Base-by-base conservation (phyloP, 495 filamentous ascomycete species). In the Neurospora sp. region DNA sequence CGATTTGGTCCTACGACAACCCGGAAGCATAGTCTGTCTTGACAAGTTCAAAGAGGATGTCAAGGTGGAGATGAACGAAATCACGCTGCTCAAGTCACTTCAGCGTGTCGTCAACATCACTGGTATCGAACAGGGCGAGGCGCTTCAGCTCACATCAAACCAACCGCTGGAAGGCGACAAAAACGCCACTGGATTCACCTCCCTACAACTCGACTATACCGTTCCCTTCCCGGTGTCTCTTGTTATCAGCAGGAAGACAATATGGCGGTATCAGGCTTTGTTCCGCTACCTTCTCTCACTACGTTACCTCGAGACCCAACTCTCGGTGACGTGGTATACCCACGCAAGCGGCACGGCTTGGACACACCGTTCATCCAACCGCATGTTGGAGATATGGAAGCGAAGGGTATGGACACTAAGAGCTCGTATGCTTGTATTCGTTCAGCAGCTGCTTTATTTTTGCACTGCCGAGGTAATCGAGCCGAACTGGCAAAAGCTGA, bases 41-140 rank as follows among this genome's bases (percentile, higher is more conserved):
- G 96, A 98, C 80, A 94, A 94, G 0, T 99, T 95, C 85, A 98
- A 98, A 79, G 96, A 99, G 80, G 94, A 98, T 77, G 93, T 99
- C 74, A 97, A 96, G 79, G 92, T 99, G 9, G 89, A 92, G 74
- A 97, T 98, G 93, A 98, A 97, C 81, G 94, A 97, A 75, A 89
- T 95, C 70, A 91, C 92, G 20, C 88, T 99, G 38, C 96, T 93
- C 7, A 95, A 94, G 76, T 94, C 93, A 86, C 85, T 99, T 69
- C 97, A 97, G 89, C 90, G 94, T 27, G 94, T 99, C 39, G 95
- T 99, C 72, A 98, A 92, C 77, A 96, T 98, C 72, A 94, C 92
- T 1, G 96, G 96, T 27, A 91, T 98, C 71, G 94, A 97, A 74
- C 91, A 96, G 76, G 96, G 97, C 70, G 89, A 93, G 75, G 87